A percentile compares a stretch with the other conserved stretches of the same genome.
Conservation (phyloP, 2,329 filamentous ascomycete genomes). For the Fusarium sp. region DNA sequence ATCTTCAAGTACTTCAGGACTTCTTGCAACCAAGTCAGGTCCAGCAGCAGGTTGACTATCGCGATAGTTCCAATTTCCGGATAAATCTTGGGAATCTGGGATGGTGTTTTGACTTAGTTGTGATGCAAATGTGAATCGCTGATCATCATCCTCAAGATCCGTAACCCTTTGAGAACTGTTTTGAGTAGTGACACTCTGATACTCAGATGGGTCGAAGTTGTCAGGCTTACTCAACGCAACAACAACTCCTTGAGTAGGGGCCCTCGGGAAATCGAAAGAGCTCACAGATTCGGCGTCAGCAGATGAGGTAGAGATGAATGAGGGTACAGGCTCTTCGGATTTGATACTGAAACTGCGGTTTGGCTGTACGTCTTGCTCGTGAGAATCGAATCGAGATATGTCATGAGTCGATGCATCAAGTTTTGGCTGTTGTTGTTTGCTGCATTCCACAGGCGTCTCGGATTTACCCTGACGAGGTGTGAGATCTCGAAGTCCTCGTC, state of each 20-base stretch:
- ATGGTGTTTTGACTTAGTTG: slow-evolving; percentile 51
- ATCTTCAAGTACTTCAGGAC: background rate
- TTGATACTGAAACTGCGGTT: slow-evolving; percentile 36
- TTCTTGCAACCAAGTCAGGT: background rate
- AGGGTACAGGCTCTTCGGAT: slow-evolving; percentile 43
- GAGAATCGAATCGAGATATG: slow-evolving; percentile 16
- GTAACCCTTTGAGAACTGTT: slow-evolving; percentile 43
- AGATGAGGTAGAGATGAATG: slow-evolving; percentile 43
- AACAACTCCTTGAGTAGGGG: slow-evolving; percentile 32
- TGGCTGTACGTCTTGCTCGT: slow-evolving; percentile 27
- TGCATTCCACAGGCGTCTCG: slow-evolving; percentile 4
- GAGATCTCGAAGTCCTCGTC: background rate
- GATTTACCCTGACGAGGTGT: background rate
- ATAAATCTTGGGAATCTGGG: slow-evolving; percentile 55
- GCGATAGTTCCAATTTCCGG: slow-evolving; percentile 36
- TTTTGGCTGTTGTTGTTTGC: slow-evolving; percentile 35
- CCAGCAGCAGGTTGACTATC: slow-evolving; percentile 1
- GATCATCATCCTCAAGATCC: slow-evolving; percentile 50
- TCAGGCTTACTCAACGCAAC: slow-evolving; percentile 46
- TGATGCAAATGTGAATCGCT: slow-evolving; percentile 43
- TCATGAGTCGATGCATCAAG: slow-evolving; percentile 18
- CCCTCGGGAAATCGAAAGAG: slow-evolving; percentile 8
- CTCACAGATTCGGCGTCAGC: slow-evolving; percentile 31
- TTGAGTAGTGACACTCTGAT: slow-evolving; percentile 47
- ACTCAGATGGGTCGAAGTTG: slow-evolving; percentile 49